phyloP scores from a whole-genome alignment of 2,329 filamentous ascomycete species.

The Macroventuria anomochaeta region DNA sequence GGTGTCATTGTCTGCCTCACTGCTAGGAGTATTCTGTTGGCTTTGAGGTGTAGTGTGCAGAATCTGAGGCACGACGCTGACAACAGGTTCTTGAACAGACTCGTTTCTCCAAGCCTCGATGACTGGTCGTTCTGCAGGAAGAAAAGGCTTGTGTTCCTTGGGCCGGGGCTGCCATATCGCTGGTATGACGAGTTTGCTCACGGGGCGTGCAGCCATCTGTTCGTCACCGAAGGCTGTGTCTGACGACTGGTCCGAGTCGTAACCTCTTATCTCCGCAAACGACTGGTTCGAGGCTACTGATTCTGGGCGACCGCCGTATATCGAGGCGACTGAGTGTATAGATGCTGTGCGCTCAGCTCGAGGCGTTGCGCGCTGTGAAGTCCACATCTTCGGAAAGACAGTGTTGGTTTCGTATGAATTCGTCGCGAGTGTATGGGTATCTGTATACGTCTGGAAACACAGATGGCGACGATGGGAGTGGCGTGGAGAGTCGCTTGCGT shows the following conservation, averaged over 20 bases:
- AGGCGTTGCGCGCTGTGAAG: conserved; percentile 34
- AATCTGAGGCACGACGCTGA: conserved; percentile 22
- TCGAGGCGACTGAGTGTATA: conserved; percentile 40
- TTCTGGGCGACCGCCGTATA: conserved; percentile 33
- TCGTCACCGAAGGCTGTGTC: conserved; percentile 41
- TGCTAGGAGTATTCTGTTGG: background rate
- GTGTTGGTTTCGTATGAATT: background rate
- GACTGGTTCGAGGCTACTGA: conserved; percentile 37
- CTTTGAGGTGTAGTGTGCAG: conserved; percentile 21
- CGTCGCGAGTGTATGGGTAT: no score
- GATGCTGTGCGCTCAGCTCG: conserved; percentile 39
- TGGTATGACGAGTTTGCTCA: conserved; percentile 29
- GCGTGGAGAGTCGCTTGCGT: background rate
- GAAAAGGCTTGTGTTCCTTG: conserved; percentile 15
- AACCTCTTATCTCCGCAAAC: conserved; percentile 29
- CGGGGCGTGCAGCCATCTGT: conserved; percentile 17
- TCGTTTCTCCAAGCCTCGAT: conserved; percentile 25
- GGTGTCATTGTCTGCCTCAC: conserved; percentile 36
- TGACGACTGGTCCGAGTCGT: conserved; percentile 44
- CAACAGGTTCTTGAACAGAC: conserved; percentile 12
- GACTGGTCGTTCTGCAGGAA: background rate
- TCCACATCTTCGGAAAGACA: conserved; percentile 40
- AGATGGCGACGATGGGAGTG: background rate
- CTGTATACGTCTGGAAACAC: background rate
- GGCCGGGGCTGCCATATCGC: conserved; percentile 38